A percentile compares a stretch with the other conserved stretches of the same genome.
These are phyloP conservation scores for Trichoderma pleuroti DNA, from an alignment of 2,329 filamentous ascomycete species.

Conservation along the genomic window DNA sequence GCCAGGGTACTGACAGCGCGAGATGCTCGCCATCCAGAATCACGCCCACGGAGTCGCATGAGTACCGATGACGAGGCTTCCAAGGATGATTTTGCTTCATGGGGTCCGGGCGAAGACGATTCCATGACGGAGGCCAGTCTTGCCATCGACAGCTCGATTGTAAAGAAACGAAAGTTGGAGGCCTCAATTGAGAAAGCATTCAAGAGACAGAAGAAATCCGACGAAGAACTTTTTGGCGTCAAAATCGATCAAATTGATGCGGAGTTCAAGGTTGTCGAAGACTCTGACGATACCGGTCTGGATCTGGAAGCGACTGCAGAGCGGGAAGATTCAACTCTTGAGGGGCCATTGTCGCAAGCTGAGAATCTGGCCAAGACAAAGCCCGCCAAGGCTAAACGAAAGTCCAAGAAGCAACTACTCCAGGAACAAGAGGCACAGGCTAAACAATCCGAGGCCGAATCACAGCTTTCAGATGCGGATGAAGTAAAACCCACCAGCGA, in stretches of 20 bases:
- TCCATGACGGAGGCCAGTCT: constrained; percentile 72
- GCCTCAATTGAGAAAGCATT: constrained; percentile 62
- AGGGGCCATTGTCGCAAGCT: constrained; percentile 42
- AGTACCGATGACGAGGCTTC: constrained; percentile 56
- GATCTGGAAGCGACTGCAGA: constrained; percentile 47
- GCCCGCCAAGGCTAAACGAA: constrained; percentile 61
- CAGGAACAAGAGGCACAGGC: constrained; percentile 64
- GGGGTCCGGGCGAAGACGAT: constrained; percentile 56
- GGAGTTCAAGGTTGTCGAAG: constrained; percentile 45
- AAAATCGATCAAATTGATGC: constrained; percentile 52
- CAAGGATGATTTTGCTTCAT: constrained; percentile 48
- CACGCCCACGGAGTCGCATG: constrained; percentile 72
- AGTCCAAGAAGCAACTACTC: constrained; percentile 72
- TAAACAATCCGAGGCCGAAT: constrained; percentile 48
- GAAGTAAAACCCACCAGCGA: constrained; percentile 35
- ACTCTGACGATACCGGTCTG: constrained; percentile 49
- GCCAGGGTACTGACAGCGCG: constrained; percentile 55
- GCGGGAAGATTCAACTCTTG: constrained; percentile 38
- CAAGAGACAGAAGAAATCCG: constrained; percentile 76
- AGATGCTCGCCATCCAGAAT: constrained; percentile 84
- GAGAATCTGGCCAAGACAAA: constrained; percentile 56
- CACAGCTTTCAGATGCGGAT: constrained; percentile 38
- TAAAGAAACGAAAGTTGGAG: constrained; percentile 72
- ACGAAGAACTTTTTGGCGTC: constrained; percentile 73
- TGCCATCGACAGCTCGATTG: constrained; percentile 53